These are phyloP conservation scores for Metschnikowia gelsemii DNA, from an alignment of 805 yeast genomes.

Conservation along the genomic window DNA sequence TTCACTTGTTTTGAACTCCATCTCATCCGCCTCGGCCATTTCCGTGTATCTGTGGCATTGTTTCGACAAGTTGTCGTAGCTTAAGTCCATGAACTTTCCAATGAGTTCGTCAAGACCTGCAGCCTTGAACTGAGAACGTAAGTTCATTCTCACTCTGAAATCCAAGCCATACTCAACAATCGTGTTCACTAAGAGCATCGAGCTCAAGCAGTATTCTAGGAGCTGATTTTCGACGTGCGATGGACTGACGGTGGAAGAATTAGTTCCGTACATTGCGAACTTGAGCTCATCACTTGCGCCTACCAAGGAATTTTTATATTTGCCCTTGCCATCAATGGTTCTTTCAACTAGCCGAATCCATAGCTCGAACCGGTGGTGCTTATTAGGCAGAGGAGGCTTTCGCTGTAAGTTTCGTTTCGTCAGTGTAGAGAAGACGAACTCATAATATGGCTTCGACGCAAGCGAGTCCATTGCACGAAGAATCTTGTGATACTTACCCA, in stretches of 20 bases:
- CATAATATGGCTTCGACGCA: slow-evolving; percentile 38
- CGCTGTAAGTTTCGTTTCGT: slow-evolving; percentile 33
- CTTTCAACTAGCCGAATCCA: slow-evolving; percentile 69
- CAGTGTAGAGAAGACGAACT: slow-evolving; percentile 27
- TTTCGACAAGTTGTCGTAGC: slow-evolving; percentile 59
- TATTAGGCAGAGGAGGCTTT: slow-evolving; percentile 35
- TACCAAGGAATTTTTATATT: slow-evolving; percentile 78
- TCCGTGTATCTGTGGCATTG: slow-evolving; percentile 64
- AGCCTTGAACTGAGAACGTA: slow-evolving; percentile 49
- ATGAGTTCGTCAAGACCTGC: slow-evolving; percentile 27
- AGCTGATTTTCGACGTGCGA: slow-evolving; percentile 57
- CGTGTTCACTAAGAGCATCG: slow-evolving; percentile 69
- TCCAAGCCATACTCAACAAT: slow-evolving; percentile 50
- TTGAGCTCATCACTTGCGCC: slow-evolving; percentile 87
- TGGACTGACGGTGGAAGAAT: slow-evolving; percentile 39
- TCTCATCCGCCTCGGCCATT: slow-evolving; percentile 54
- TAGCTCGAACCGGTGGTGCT: slow-evolving; percentile 56
- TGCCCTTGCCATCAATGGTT: slow-evolving; percentile 82
- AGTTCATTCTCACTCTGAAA: slow-evolving; percentile 48
- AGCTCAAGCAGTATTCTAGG: slow-evolving; percentile 67
- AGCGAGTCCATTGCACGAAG: slow-evolving; percentile 51
- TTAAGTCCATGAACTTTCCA: slow-evolving; percentile 33
- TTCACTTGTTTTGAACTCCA: slow-evolving; percentile 39
- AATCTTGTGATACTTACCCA: slow-evolving; percentile 55
- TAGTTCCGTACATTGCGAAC: slow-evolving; percentile 18